Base-by-base conservation (phyloP, 2,329 filamentous ascomycete genomes). In the Zarea fungicola region DNA sequence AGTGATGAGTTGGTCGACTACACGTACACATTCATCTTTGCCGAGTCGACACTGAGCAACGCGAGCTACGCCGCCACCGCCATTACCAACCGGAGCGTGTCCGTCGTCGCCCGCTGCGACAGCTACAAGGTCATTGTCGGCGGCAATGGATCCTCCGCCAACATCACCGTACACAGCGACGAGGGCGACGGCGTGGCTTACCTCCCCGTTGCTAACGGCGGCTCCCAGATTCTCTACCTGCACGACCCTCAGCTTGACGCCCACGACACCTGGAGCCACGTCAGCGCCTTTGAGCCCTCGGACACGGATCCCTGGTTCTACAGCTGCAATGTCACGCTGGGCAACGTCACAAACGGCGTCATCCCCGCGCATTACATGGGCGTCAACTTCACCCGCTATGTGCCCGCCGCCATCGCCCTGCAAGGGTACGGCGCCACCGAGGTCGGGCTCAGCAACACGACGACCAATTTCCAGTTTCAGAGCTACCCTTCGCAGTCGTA, bases 401-500 rank as follows among this genome's bases (percentile, higher is more conserved):
- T 68, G 1, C 59, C 65, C 6, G 55, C 60, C 1, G 63, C 66
- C 1, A 72, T 74, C 14, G 70, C 70, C 0, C 63, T 72, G 5
- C 63, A 69, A 29, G 71, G 70, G 5, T 72, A 69, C 50, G 58
- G 59, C 25, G 54, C 55, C 1, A 57, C 59, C 2, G 16, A 39
- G 5, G 52, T 18, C 56, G 10, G 60, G 55, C 44, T 54, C 10
- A 56, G 25, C 43, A 57, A 56, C 50, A 52, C 53, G 48, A 53
- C 58, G 28, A 48, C 52, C 14, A 45, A 52, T 44, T 51, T 58
- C 29, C 62, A 65, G 52, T 66, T 60, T 37, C 69, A 72, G 54
- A 66, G 65, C 9, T 75, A 74, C 43, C 72, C 73, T 0, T 60
- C 64, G 22, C 67, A 71, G 43, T 65, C 66, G 1, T 50, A 60